Evolutionary conservation across 768 basidiomycete species (phyloP).

Genomic region (Mycena albidolilacea): DNA sequence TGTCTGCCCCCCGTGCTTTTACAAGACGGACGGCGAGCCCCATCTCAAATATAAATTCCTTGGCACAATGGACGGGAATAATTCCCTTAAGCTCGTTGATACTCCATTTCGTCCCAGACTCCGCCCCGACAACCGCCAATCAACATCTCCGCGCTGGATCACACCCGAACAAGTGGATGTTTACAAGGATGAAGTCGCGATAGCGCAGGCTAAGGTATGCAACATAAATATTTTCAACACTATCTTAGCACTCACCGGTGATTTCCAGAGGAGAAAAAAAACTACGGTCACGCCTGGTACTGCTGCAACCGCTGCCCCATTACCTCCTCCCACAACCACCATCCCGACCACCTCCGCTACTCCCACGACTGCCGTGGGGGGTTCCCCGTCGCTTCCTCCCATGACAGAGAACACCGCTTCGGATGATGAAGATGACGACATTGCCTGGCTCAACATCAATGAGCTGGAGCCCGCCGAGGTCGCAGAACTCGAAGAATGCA

Average conservation of each 20-base stretch:
- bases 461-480: neutral
- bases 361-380: too few species aligned
- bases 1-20: slow-evolving; percentile 13
- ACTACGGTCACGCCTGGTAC: too few species aligned
- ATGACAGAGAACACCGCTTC: too few species aligned
- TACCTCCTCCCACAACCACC: too few species aligned
- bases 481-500: neutral
- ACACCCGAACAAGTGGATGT: slow-evolving; percentile 1
- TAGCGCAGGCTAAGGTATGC: too few species aligned
- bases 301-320: too few species aligned
- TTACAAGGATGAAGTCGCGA: slow-evolving; percentile 6
- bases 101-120: neutral
- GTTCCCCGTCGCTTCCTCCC: too few species aligned
- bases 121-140: neutral
- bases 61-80: neutral
- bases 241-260: too few species aligned
- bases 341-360: too few species aligned
- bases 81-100: neutral
- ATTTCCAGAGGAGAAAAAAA: too few species aligned
- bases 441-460: slow-evolving; percentile 16
- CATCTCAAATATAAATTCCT: neutral
- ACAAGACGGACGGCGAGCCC: neutral
- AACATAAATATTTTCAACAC: too few species aligned
- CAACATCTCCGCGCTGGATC: neutral
- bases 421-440: neutral